A percentile compares a stretch with the other conserved stretches of the same genome.
Conservation (phyloP, 2,329 filamentous ascomycete species). For the Neospermospora avenae region DNA sequence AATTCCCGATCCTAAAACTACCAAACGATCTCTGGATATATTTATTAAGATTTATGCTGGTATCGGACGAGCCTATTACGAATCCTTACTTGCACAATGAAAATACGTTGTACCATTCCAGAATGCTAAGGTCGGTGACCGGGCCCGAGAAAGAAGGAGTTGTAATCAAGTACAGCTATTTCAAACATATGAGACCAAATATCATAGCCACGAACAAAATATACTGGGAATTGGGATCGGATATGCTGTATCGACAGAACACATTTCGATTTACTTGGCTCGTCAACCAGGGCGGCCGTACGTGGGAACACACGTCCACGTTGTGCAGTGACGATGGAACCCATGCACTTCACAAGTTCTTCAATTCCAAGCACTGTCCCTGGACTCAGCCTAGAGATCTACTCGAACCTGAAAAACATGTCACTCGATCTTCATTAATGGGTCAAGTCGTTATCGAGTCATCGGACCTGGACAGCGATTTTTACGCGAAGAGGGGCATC, state of each 20-base stretch:
- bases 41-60: neutral
- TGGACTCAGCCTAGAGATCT: neutral
- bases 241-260: neutral
- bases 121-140: neutral
- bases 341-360: neutral
- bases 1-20: neutral
- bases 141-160: too few relatives aligned
- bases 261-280: slow-evolving; percentile 1
- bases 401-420: neutral
- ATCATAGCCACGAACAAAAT: neutral
- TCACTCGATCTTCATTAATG: neutral
- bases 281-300: neutral
- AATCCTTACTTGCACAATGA: neutral
- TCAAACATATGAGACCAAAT: slow-evolving; percentile 1
- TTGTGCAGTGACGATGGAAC: too few relatives aligned
- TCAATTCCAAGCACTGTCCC: neutral
- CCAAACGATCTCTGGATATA: neutral
- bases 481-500: neutral
- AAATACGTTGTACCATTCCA: neutral
- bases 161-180: neutral
- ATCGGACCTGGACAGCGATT: neutral
- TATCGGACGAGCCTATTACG: neutral
- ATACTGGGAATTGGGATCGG: neutral
- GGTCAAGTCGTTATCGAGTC: neutral
- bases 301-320: neutral